Conservation (phyloP, 139 green algal genomes). For the Desmodesmus armatus region DNA sequence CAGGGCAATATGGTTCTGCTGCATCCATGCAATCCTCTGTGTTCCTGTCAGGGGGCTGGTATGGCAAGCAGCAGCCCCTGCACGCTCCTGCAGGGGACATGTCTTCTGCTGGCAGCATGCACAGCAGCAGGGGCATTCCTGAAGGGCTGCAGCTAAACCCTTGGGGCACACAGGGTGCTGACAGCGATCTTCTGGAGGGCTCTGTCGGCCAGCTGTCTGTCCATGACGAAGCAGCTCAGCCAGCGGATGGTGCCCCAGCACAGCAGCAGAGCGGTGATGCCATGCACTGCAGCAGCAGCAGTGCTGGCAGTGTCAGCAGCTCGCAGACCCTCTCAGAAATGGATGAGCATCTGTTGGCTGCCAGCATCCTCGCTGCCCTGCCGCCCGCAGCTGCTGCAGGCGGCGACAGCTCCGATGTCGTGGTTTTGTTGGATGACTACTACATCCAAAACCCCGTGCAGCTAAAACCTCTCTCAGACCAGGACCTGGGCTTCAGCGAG, state of each 20-base stretch:
- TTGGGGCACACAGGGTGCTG: not conserved
- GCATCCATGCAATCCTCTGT: constrained; percentile 26
- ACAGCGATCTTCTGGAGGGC: no score
- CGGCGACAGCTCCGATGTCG: not conserved
- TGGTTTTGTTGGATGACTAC: constrained; percentile 44
- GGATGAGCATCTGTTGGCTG: no score
- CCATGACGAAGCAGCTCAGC: not conserved
- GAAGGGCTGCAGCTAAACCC: not conserved
- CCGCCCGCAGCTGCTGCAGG: constrained; percentile 27
- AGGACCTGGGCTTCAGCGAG: constrained; percentile 9
- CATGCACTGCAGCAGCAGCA: not conserved
- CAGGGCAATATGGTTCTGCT: not conserved
- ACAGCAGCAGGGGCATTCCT: not conserved
- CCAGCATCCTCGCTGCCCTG: no score
- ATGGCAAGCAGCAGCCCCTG: no score
- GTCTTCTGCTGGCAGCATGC: not conserved
- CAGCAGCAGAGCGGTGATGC: constrained; percentile 28
- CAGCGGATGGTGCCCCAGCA: not conserved
- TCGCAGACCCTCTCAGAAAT: no score
- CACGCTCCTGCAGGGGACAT: not conserved
- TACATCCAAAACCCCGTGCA: constrained; percentile 25
- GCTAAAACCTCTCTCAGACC: not conserved
- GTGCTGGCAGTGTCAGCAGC: no score
- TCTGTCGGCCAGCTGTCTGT: no score
- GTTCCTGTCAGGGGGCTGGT: constrained; percentile 44